phyloP scores from a whole-genome alignment of 495 filamentous ascomycete genomes.

The Hypoxylon trugodes region DNA sequence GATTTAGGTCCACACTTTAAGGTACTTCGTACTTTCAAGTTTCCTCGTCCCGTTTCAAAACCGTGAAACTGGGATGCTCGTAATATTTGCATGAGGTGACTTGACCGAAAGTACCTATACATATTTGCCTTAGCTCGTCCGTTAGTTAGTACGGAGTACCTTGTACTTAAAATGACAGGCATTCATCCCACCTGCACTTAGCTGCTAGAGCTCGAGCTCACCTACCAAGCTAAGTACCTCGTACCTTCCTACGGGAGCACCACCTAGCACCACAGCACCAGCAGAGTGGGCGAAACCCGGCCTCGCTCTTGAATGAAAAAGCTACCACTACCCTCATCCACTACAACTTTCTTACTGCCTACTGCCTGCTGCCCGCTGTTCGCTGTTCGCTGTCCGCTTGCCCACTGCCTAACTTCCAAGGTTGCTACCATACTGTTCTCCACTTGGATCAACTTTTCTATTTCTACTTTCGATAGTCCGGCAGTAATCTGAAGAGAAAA shows the following conservation, averaged over 20 bases:
- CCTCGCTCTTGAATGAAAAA: conserved; percentile 20
- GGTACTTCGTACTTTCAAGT: conserved; percentile 9
- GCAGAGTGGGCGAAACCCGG: conserved; percentile 1
- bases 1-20: not conserved
- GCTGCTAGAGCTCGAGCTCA: conserved; percentile 4
- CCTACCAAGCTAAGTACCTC: not conserved
- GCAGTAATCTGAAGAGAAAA: not conserved
- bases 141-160: conserved; percentile 22
- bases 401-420: not conserved
- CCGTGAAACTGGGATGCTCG: conserved; percentile 7
- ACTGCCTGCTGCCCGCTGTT: too few relatives aligned
- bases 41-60: conserved; percentile 15
- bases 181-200: conserved; percentile 13
- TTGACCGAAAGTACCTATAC: conserved; percentile 25
- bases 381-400: conserved; percentile 10
- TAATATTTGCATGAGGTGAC: conserved; percentile 10
- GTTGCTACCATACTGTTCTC: conserved; percentile 6
- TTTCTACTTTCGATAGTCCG: not conserved
- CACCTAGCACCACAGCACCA: not conserved
- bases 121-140: not conserved
- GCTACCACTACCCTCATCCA: conserved; percentile 7
- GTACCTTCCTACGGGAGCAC: not conserved
- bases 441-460: conserved; percentile 23
- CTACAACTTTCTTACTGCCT: too few relatives aligned
- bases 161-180: conserved; percentile 27